phyloP scores from a whole-genome alignment of 2,329 filamentous ascomycete species.

The Coccinonectria pachysandricola region DNA sequence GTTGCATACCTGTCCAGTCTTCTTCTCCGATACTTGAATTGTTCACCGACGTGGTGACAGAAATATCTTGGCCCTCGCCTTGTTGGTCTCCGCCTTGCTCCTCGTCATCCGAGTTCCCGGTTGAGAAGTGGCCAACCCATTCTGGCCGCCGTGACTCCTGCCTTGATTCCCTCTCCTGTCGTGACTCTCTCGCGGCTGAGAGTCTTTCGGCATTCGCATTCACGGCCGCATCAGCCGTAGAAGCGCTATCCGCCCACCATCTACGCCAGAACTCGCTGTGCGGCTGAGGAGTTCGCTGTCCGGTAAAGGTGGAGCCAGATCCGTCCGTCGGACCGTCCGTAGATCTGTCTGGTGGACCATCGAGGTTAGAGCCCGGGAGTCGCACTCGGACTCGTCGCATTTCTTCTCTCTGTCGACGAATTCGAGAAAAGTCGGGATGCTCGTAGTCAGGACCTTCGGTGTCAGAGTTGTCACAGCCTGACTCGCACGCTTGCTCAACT shows the following conservation, averaged over 20 bases:
- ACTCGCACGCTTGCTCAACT: conserved; percentile 37
- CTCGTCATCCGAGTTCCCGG: conserved; percentile 19
- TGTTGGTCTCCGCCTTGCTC: too few species aligned
- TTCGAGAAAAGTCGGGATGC: conserved; percentile 11
- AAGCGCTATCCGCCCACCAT: too few species aligned
- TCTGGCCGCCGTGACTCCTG: conserved; percentile 9
- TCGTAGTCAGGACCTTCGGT: conserved; percentile 40
- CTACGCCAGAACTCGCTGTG: too few species aligned
- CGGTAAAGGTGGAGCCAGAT: too few species aligned
- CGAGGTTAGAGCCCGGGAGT: conserved; percentile 10
- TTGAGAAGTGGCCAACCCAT: conserved; percentile 18
- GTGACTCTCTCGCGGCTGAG: too few species aligned
- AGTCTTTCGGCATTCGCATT: too few species aligned
- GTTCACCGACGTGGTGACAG: conserved; percentile 7
- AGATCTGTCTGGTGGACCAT: conserved; percentile 6
- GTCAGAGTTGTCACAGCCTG: conserved; percentile 45
- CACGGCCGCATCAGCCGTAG: too few species aligned
- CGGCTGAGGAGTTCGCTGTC: conserved; percentile 3
- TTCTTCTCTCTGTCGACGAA: conserved; percentile 9
- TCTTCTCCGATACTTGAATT: conserved; percentile 24
- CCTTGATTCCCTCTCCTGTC: too few species aligned
- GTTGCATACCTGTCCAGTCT: conserved; percentile 52
- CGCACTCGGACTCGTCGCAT: conserved; percentile 8
- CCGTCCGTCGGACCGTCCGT: background rate
- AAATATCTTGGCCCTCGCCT: too few species aligned